These are phyloP conservation scores for Fonsecaea pedrosoi DNA, from an alignment of 2,329 filamentous ascomycete species.

Conservation along the genomic window DNA sequence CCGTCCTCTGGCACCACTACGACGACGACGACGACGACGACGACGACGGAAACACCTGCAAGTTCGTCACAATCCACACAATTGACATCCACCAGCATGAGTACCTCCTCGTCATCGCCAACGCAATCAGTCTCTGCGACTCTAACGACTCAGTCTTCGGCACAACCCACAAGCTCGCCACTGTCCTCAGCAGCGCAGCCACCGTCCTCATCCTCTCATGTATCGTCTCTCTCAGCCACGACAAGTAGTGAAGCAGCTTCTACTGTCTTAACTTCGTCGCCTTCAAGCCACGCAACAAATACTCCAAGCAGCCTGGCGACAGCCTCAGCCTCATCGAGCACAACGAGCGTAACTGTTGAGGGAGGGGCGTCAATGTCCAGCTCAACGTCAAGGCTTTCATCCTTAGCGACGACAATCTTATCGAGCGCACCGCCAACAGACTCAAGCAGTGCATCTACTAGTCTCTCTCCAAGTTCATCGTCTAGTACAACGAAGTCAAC, in stretches of 20 bases:
- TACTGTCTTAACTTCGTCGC: background rate
- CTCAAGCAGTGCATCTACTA: background rate
- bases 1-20: background rate
- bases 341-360: slow-evolving; percentile 2
- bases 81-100: background rate
- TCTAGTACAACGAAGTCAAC: slow-evolving; percentile 2
- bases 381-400: background rate
- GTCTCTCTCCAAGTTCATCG: background rate
- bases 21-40: background rate
- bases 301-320: background rate
- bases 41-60: background rate
- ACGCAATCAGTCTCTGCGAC: background rate
- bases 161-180: background rate
- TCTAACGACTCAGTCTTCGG: background rate
- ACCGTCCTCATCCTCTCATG: background rate
- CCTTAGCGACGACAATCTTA: background rate
- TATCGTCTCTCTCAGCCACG: background rate
- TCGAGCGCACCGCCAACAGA: background rate
- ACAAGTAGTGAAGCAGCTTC: background rate
- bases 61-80: background rate
- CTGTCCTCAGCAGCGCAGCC: background rate
- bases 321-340: slow-evolving; percentile 2
- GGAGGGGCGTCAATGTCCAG: background rate
- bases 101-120: background rate
- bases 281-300: background rate